phyloP scores from a whole-genome alignment of 768 basidiomycete species.

The Psilocybe cubensis region DNA sequence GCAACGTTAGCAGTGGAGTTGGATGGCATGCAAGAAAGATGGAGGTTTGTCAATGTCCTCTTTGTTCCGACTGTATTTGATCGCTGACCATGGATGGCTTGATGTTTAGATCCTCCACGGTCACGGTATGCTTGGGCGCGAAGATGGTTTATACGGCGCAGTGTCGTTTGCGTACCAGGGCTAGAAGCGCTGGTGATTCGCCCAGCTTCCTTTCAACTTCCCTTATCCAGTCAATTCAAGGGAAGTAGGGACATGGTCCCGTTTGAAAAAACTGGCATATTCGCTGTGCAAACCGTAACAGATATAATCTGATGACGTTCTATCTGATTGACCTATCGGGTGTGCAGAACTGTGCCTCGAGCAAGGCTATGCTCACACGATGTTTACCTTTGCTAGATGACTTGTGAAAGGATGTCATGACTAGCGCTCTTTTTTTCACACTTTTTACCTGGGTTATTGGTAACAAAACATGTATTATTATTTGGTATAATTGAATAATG shows the following conservation, averaged over 20 bases:
- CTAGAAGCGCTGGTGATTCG: slow-evolving; percentile 35
- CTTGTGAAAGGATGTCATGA: neutral
- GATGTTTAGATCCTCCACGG: slow-evolving; percentile 81
- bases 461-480: neutral
- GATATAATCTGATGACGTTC: no score
- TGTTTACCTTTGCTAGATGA: neutral
- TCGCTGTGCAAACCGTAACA: no score
- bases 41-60: slow-evolving; percentile 66
- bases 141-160: slow-evolving; percentile 93
- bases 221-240: neutral
- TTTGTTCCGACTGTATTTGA: neutral
- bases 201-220: neutral
- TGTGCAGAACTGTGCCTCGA: no score
- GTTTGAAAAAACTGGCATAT: neutral
- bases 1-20: slow-evolving; percentile 87
- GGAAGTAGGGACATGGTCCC: neutral
- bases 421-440: neutral
- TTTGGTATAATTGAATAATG: neutral
- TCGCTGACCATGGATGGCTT: slow-evolving; percentile 7
- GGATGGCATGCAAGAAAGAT: slow-evolving; percentile 98
- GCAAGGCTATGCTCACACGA: no score
- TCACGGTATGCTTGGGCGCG: slow-evolving; percentile 87
- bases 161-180: slow-evolving; percentile 95
- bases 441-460: neutral
- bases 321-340: no score